A percentile compares a stretch with the other conserved stretches of the same genome.
phyloP scores from a whole-genome alignment of 2,329 filamentous ascomycete species.

The Colletotrichum sp. region DNA sequence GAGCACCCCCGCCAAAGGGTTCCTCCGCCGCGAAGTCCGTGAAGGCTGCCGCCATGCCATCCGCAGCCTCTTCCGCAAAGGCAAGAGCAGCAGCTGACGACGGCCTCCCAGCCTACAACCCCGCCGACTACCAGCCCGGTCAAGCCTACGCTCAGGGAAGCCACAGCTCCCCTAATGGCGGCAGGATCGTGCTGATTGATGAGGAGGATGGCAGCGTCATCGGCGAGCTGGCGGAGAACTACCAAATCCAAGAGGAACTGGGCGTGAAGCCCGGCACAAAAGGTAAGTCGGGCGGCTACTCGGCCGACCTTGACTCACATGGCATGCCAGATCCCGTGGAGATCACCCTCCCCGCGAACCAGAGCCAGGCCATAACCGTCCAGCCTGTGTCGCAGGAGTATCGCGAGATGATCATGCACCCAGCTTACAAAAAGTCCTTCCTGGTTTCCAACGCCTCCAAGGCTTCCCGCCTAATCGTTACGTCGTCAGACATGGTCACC shows the following conservation, averaged over 20 bases:
- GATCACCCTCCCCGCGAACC: constrained; percentile 74
- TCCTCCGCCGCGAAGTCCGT: constrained; percentile 8
- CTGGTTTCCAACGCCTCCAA: constrained; percentile 87
- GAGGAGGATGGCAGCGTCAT: constrained; percentile 97
- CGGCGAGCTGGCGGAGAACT: constrained; percentile 85
- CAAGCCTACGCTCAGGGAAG: constrained; percentile 75
- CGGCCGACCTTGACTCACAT: constrained; percentile 21
- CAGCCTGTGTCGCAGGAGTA: constrained; percentile 73
- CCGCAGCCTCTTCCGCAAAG: constrained; percentile 27
- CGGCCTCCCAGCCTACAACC: constrained; percentile 74
- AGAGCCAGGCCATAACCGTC: constrained; percentile 68
- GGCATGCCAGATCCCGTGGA: constrained; percentile 72
- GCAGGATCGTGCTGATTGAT: constrained; percentile 90
- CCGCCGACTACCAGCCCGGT: constrained; percentile 78
- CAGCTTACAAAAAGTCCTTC: constrained; percentile 87
- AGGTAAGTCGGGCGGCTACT: constrained; percentile 76
- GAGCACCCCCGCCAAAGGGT: constrained; percentile 67
- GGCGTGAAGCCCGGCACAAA: constrained; percentile 86
- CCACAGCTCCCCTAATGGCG: constrained; percentile 60
- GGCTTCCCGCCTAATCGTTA: constrained; percentile 91
- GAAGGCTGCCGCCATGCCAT: constrained; percentile 14
- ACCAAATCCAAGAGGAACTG: constrained; percentile 78
- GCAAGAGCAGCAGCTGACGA: constrained; percentile 38
- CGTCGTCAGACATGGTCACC: constrained; percentile 79
- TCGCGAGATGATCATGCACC: constrained; percentile 79